Evolutionary conservation across 805 yeast species (phyloP).

Genomic region (Cyberlindnera subsufficiens): DNA sequence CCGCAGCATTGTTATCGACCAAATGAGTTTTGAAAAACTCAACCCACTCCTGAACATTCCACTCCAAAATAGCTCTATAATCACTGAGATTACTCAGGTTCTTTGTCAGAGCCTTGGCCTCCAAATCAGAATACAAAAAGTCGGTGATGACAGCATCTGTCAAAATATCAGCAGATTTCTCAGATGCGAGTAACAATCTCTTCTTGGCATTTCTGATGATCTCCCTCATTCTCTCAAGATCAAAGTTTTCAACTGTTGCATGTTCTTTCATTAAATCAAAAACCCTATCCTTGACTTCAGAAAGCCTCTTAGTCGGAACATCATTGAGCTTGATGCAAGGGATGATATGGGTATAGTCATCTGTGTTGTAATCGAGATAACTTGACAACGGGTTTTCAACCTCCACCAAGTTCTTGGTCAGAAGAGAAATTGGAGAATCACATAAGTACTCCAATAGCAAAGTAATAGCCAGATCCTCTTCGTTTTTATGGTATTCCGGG

Average conservation of each 20-base stretch:
- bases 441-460: constrained; percentile 70
- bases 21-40: constrained; percentile 45
- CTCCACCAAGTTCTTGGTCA: constrained; percentile 70
- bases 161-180: constrained; percentile 55
- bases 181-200: constrained; percentile 55
- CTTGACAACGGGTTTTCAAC: constrained; percentile 78
- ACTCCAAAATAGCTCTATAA: constrained; percentile 42
- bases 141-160: constrained; percentile 68
- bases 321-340: constrained; percentile 54
- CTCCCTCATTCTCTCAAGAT: constrained; percentile 59
- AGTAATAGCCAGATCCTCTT: constrained; percentile 63
- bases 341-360: constrained; percentile 63
- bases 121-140: constrained; percentile 69
- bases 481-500: constrained; percentile 48
- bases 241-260: constrained; percentile 43
- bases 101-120: constrained; percentile 50
- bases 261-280: constrained; percentile 49
- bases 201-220: constrained; percentile 59
- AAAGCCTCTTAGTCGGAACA: constrained; percentile 65
- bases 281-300: constrained; percentile 46
- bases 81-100: constrained; percentile 54
- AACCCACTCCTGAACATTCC: constrained; percentile 71
- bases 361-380: constrained; percentile 61
- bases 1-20: constrained; percentile 55
- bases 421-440: constrained; percentile 69